A percentile compares a stretch with the other conserved stretches of the same genome.
Evolutionary conservation across 1,284 basidiomycete genomes (phyloP).

Genomic region (Tylopilus microsporus): DNA sequence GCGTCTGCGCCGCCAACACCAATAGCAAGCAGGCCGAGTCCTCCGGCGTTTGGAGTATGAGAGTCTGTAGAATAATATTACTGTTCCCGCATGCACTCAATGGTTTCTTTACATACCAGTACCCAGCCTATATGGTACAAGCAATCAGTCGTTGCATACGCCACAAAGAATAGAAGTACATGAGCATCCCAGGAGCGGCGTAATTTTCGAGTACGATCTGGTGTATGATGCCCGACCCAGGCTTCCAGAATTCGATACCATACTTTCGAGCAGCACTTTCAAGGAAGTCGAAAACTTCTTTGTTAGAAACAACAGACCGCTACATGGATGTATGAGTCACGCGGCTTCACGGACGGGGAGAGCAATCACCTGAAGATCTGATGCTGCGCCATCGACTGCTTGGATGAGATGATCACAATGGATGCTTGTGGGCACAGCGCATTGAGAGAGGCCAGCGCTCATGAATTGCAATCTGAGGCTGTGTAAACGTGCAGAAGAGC

Average conservation of each 20-base stretch:
- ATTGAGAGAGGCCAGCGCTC: conserved; percentile 86
- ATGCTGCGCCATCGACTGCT: conserved; percentile 78
- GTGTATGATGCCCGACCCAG: conserved; percentile 95
- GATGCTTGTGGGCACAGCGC: conserved; percentile 82
- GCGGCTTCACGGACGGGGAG: neutral
- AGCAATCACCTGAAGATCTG: conserved; percentile 67
- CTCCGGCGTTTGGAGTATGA: conserved; percentile 98
- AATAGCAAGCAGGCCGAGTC: conserved; percentile 96
- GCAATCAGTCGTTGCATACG: conserved; percentile 15
- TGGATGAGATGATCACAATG: conserved; percentile 99
- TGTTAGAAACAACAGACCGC: conserved; percentile 84
- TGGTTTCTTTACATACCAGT: conserved; percentile 47
- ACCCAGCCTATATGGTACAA: conserved; percentile 51
- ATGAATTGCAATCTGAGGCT: conserved; percentile 88
- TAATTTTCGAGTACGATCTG: conserved; percentile 99
- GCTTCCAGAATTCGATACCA: conserved; percentile 93
- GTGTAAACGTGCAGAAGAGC: conserved; percentile 10
- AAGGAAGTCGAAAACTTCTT: conserved; percentile 98
- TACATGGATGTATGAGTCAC: conserved; percentile 28
- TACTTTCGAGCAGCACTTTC: conserved; percentile 94
- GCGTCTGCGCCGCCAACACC: conserved; percentile 99
- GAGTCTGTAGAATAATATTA: conserved; percentile 60
- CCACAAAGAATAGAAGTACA: conserved; percentile 41
- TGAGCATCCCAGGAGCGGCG: conserved; percentile 83
- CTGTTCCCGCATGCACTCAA: neutral